These are phyloP conservation scores for Aspergillus indologenus DNA, from an alignment of 495 filamentous ascomycete genomes.

Conservation along the genomic window DNA sequence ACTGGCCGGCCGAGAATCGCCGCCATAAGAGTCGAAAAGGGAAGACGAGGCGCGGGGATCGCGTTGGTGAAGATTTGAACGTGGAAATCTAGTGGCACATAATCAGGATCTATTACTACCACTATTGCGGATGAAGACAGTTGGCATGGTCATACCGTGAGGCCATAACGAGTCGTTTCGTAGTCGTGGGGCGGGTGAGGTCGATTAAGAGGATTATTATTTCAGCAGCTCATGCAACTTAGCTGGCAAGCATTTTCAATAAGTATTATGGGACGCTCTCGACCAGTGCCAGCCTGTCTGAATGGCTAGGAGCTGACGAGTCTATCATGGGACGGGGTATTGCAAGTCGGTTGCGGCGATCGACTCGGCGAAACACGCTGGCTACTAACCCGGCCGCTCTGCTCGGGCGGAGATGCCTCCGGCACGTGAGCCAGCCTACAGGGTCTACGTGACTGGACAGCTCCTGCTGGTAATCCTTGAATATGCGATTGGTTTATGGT, in stretches of 20 bases:
- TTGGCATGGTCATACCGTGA: conserved; percentile 25
- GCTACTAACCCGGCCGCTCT: background rate
- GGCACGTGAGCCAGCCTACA: background rate
- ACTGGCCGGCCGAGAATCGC: conserved; percentile 51
- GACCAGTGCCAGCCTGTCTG: background rate
- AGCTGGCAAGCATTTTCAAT: conserved; percentile 1
- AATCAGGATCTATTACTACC: background rate
- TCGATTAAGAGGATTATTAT: background rate
- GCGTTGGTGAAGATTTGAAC: conserved; percentile 53
- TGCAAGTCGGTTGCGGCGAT: background rate
- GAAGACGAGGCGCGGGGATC: conserved; percentile 78
- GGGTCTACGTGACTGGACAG: too few species aligned
- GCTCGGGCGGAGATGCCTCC: background rate
- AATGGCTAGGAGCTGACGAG: background rate
- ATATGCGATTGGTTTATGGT: too few species aligned
- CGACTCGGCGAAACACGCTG: background rate
- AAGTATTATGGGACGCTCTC: background rate
- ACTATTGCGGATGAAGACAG: background rate
- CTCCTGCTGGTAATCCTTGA: too few species aligned
- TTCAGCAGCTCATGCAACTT: background rate
- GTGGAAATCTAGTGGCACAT: conserved; percentile 48
- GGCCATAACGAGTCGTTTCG: conserved; percentile 22
- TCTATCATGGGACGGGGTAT: background rate
- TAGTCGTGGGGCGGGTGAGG: background rate
- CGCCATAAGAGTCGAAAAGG: conserved; percentile 83